phyloP scores from a whole-genome alignment of 495 filamentous ascomycete genomes.

The Podospora pseudoanserina region DNA sequence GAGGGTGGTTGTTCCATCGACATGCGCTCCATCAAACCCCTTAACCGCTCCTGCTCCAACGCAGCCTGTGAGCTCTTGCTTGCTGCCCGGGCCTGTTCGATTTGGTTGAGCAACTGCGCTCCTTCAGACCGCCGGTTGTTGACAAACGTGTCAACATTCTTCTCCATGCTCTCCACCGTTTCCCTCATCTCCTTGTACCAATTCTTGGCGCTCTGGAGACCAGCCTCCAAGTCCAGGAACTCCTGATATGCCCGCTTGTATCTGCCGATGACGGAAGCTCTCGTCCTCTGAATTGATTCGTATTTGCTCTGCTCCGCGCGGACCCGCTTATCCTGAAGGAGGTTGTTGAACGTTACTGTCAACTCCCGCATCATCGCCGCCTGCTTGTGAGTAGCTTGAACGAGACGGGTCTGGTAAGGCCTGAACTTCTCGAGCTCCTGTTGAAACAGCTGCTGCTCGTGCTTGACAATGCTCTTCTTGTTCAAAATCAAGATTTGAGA shows the following conservation, averaged over 20 bases:
- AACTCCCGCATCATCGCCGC: conserved; percentile 91
- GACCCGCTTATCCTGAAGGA: conserved; percentile 92
- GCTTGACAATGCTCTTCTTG: conserved; percentile 87
- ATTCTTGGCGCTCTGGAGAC: conserved; percentile 76
- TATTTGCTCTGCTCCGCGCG: conserved; percentile 92
- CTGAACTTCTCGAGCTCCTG: conserved; percentile 94
- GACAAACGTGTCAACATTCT: conserved; percentile 96
- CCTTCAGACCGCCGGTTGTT: conserved; percentile 91
- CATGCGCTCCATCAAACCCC: conserved; percentile 92
- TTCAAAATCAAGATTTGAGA: conserved; percentile 95
- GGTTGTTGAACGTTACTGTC: conserved; percentile 77
- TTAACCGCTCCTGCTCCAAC: conserved; percentile 76
- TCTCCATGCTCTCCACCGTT: conserved; percentile 87
- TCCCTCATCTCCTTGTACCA: conserved; percentile 97
- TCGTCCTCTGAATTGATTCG: conserved; percentile 78
- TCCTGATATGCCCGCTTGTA: conserved; percentile 92
- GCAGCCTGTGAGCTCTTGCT: conserved; percentile 74
- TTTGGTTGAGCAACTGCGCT: conserved; percentile 79
- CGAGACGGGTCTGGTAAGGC: conserved; percentile 82
- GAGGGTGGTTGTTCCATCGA: conserved; percentile 62
- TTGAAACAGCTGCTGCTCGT: conserved; percentile 87
- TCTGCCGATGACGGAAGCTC: conserved; percentile 72
- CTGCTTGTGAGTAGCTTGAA: conserved; percentile 94
- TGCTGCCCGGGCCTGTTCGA: conserved; percentile 71
- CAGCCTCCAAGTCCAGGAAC: conserved; percentile 85